Conservation (phyloP, 352 stramenopile species). For the Phytopythium aichiense region DNA sequence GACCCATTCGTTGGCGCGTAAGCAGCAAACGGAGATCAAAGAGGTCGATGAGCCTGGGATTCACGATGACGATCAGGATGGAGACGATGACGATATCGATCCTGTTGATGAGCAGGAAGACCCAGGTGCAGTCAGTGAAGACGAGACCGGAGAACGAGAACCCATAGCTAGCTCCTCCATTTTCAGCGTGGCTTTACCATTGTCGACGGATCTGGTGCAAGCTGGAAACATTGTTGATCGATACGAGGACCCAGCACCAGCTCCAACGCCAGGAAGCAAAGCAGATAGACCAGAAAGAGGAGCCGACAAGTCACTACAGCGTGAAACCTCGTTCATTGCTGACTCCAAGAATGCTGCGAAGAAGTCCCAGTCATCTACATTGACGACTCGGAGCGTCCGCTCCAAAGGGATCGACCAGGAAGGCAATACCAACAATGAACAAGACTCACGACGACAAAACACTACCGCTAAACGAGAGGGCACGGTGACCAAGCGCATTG, state of each 20-base stretch:
- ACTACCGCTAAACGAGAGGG: background rate
- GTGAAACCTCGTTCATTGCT: background rate
- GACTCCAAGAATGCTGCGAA: background rate
- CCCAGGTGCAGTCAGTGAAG: background rate
- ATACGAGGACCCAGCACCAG: background rate
- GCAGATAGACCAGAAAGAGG: background rate
- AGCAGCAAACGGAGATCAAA: constrained; percentile 1
- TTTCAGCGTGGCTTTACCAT: background rate
- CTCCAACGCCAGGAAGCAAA: background rate
- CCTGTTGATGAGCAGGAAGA: background rate
- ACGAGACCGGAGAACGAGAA: background rate
- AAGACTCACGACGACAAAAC: background rate
- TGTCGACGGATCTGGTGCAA: background rate
- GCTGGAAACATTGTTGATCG: background rate
- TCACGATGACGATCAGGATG: background rate
- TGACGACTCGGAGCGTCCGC: background rate
- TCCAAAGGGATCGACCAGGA: background rate
- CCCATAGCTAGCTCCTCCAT: background rate
- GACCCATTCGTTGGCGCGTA: constrained; percentile 1
- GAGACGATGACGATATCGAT: background rate
- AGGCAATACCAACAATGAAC: background rate
- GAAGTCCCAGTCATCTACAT: background rate
- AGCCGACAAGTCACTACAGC: background rate
- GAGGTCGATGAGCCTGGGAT: background rate
- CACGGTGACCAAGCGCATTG: background rate